A percentile compares a stretch with the other conserved stretches of the same genome.
Evolutionary conservation across 768 basidiomycete genomes (phyloP).

Genomic region (Cystobasidium ongulense): DNA sequence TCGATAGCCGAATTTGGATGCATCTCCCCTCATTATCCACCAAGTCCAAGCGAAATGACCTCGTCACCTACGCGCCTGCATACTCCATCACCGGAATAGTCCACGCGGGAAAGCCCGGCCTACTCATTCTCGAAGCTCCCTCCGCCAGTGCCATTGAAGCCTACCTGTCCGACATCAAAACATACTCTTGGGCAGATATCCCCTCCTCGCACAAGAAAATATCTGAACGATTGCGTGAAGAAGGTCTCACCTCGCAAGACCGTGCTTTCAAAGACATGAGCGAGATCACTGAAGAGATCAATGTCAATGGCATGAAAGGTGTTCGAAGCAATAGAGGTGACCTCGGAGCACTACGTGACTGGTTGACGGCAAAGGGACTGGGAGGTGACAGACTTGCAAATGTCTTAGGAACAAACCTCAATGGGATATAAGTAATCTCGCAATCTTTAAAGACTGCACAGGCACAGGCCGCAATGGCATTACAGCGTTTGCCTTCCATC

Average conservation of each 20-base stretch:
- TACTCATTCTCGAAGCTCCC: constrained; percentile 27
- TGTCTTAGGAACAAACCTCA: constrained; percentile 19
- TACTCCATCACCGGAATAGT: constrained; percentile 23
- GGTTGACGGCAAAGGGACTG: constrained; percentile 10
- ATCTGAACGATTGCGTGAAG: constrained; percentile 14
- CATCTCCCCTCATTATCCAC: constrained; percentile 29
- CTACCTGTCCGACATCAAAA: constrained; percentile 25
- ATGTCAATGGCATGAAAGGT: constrained; percentile 28
- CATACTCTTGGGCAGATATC: constrained; percentile 26
- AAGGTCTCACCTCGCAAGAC: not conserved
- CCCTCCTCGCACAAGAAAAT: constrained; percentile 25
- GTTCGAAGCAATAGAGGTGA: constrained; percentile 14
- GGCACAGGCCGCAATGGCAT: not conserved
- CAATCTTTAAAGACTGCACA: not conserved
- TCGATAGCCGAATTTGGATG: constrained; percentile 22
- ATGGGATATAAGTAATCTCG: not conserved
- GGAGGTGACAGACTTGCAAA: constrained; percentile 10
- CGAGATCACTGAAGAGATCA: constrained; percentile 28
- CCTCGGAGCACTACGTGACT: constrained; percentile 5
- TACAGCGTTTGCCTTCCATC: too few species aligned
- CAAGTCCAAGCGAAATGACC: constrained; percentile 10
- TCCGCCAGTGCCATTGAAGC: not conserved
- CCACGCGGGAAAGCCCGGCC: constrained; percentile 14
- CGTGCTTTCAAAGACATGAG: constrained; percentile 15
- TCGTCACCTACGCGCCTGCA: constrained; percentile 1